phyloP scores from a whole-genome alignment of 768 basidiomycete species.

The Tricholoma terreum region DNA sequence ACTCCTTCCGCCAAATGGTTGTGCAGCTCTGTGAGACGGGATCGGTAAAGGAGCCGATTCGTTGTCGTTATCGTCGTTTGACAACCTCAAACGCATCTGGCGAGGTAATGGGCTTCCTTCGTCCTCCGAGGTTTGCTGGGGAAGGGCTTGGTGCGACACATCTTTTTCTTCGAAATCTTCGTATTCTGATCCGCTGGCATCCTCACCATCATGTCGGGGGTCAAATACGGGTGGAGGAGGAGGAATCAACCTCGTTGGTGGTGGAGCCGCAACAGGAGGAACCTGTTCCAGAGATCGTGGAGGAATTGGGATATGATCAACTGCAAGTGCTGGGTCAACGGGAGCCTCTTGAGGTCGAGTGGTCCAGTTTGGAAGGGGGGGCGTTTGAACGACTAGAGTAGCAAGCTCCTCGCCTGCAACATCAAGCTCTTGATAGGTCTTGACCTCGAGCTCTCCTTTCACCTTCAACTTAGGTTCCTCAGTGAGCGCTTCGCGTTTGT shows the following conservation, averaged over 20 bases:
- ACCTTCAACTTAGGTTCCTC: conserved; percentile 12
- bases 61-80: conserved; percentile 13
- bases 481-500: neutral
- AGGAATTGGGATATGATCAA: conserved; percentile 5
- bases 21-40: conserved; percentile 13
- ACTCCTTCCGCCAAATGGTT: conserved; percentile 1
- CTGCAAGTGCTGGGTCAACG: conserved; percentile 6
- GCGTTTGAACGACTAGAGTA: conserved; percentile 13
- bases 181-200: conserved; percentile 10
- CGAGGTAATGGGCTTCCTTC: conserved; percentile 14
- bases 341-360: conserved; percentile 12
- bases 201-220: conserved; percentile 26
- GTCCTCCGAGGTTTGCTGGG: conserved; percentile 9
- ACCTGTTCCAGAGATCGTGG: conserved; percentile 3
- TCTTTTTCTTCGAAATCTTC: neutral
- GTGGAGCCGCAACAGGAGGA: conserved; percentile 2
- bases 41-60: conserved; percentile 19
- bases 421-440: neutral
- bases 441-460: neutral
- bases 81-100: conserved; percentile 11
- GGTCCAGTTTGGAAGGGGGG: conserved; percentile 9
- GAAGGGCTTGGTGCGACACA: neutral
- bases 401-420: conserved; percentile 8
- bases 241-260: conserved; percentile 10
- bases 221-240: conserved; percentile 25